Evolutionary conservation across 2,329 filamentous ascomycete species (phyloP).

Genomic region (Byssoonygena ceratinophila): DNA sequence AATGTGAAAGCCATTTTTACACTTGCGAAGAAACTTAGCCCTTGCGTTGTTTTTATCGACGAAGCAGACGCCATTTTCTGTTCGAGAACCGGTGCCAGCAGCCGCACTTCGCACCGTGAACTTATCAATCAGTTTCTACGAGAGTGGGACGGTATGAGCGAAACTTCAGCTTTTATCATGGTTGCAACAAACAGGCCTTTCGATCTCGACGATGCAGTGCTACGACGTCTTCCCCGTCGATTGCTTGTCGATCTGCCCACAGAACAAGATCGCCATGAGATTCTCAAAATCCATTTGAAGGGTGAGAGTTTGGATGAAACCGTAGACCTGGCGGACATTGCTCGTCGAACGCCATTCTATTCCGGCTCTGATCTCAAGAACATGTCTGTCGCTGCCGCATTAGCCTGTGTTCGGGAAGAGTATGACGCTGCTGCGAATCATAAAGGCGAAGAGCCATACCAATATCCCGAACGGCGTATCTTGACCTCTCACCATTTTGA

Average conservation of each 20-base stretch:
- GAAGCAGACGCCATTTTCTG: constrained; percentile 91
- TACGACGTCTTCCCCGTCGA: constrained; percentile 41
- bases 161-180: constrained; percentile 86
- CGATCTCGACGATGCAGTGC: constrained; percentile 61
- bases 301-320: constrained; percentile 36
- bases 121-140: constrained; percentile 94
- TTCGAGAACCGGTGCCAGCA: constrained; percentile 53
- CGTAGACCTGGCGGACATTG: constrained; percentile 36
- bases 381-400: constrained; percentile 41
- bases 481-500: constrained; percentile 67
- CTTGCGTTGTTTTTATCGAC: constrained; percentile 92
- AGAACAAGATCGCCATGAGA: constrained; percentile 36
- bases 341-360: constrained; percentile 39
- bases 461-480: constrained; percentile 58
- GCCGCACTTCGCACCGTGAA: constrained; percentile 65
- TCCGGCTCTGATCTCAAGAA: constrained; percentile 46
- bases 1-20: constrained; percentile 87
- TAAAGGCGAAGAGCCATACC: constrained; percentile 37
- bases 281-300: constrained; percentile 42
- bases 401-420: constrained; percentile 41
- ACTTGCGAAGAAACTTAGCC: constrained; percentile 79
- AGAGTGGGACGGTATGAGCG: constrained; percentile 90
- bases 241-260: constrained; percentile 42
- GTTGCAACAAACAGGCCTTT: constrained; percentile 93
- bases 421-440: constrained; percentile 32